Conservation (phyloP, 805 yeast species). For the Wickerhamomyces canadensis region DNA sequence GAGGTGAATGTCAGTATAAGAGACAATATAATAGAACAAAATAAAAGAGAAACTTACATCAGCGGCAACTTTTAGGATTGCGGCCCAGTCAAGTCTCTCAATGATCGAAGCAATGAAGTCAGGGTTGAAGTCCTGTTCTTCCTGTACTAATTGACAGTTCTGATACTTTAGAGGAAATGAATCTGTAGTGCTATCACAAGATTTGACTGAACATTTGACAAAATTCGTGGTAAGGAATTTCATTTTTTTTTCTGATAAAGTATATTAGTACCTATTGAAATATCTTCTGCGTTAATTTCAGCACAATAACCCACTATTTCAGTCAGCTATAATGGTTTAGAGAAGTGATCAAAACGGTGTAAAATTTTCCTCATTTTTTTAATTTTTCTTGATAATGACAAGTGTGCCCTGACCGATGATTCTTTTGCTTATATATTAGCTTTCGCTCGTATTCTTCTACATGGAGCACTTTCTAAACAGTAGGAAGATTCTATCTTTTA, state of each 20-base stretch:
- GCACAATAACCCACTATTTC: too few species aligned
- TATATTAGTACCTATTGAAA: too few species aligned
- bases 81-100: constrained; percentile 85
- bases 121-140: constrained; percentile 71
- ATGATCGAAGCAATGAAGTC: constrained; percentile 73
- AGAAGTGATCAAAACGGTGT: too few species aligned
- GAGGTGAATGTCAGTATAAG: constrained; percentile 3
- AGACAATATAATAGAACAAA: neutral
- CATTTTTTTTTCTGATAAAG: too few species aligned
- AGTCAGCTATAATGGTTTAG: too few species aligned
- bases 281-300: neutral
- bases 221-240: constrained; percentile 94
- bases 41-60: constrained; percentile 37
- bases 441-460: too few species aligned
- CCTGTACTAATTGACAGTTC: constrained; percentile 66
- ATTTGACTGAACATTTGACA: constrained; percentile 84
- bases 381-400: too few species aligned
- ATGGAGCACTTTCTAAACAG: too few species aligned
- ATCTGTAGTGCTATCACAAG: constrained; percentile 67
- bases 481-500: too few species aligned
- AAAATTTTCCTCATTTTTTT: too few species aligned
- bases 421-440: too few species aligned
- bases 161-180: constrained; percentile 77
- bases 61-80: constrained; percentile 66
- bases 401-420: too few species aligned